A percentile compares a stretch with the other conserved stretches of the same genome.
Evolutionary conservation across 768 basidiomycete species (phyloP).

Genomic region (Russula olivacea): DNA sequence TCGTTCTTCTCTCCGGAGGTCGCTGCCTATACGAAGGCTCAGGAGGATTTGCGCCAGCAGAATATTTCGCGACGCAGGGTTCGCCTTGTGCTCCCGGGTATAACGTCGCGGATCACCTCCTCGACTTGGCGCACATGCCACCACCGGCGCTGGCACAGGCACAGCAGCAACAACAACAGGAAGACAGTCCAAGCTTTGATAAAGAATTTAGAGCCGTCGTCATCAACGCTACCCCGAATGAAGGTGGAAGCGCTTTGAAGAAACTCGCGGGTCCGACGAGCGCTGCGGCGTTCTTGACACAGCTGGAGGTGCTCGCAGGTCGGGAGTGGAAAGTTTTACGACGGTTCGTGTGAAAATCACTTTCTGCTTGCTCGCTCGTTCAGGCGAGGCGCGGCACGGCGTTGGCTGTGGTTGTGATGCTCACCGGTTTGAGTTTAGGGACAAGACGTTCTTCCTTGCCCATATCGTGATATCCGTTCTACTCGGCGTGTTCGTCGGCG

Average conservation of each 20-base stretch:
- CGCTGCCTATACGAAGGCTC: slow-evolving; percentile 40
- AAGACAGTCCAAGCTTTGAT: slow-evolving; percentile 35
- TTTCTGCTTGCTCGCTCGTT: not conserved
- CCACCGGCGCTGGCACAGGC: slow-evolving; percentile 32
- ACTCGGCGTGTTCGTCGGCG: slow-evolving; percentile 85
- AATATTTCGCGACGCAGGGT: slow-evolving; percentile 48
- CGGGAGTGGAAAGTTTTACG: slow-evolving; percentile 81
- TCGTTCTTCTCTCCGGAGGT: slow-evolving; percentile 54
- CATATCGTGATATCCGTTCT: slow-evolving; percentile 66
- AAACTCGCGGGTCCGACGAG: slow-evolving; percentile 35
- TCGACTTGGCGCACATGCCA: slow-evolving; percentile 77
- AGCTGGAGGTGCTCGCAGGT: slow-evolving; percentile 73
- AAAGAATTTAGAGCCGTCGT: not conserved
- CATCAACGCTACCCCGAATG: not conserved
- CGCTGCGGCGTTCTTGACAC: slow-evolving; percentile 81
- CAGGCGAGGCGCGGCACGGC: too few species aligned
- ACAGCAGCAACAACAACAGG: slow-evolving; percentile 18
- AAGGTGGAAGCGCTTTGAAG: slow-evolving; percentile 19
- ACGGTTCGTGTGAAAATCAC: slow-evolving; percentile 41
- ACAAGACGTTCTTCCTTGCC: slow-evolving; percentile 75
- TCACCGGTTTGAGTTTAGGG: slow-evolving; percentile 40
- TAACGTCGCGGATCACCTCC: slow-evolving; percentile 87
- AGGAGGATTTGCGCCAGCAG: slow-evolving; percentile 63
- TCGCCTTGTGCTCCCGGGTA: slow-evolving; percentile 67
- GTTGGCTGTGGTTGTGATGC: not conserved